Evolutionary conservation across 768 basidiomycete species (phyloP).

Genomic region (Naganishia antarctica): DNA sequence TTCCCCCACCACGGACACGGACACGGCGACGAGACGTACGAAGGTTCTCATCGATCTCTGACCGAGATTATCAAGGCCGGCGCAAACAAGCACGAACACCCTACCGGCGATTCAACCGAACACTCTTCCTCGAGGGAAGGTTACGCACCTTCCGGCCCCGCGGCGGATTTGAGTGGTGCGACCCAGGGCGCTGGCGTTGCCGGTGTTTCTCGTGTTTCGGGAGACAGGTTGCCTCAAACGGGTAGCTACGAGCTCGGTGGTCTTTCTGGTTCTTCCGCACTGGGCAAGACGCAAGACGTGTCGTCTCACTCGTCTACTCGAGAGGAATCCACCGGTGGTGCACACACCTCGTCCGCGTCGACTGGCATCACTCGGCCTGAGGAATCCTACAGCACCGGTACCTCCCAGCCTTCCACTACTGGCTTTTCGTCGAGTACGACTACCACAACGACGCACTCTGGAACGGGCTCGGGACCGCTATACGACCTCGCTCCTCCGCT

Average conservation of each 20-base stretch:
- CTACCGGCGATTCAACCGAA: not conserved
- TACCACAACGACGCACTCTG: not conserved
- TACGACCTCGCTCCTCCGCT: slow-evolving; percentile 20
- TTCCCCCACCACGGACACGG: not conserved
- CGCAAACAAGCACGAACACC: not conserved
- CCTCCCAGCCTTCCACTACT: not conserved
- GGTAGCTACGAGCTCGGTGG: too few relatives aligned
- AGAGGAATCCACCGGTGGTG: not conserved
- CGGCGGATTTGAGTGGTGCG: not conserved
- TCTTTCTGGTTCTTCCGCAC: too few relatives aligned
- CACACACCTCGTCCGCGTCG: not conserved
- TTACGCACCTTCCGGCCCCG: not conserved
- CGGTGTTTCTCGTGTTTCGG: too few relatives aligned
- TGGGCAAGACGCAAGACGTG: too few relatives aligned
- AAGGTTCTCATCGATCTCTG: not conserved
- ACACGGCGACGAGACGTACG: not conserved
- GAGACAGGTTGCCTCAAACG: too few relatives aligned
- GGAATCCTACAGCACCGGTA: not conserved
- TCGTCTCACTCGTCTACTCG: not conserved
- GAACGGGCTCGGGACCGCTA: not conserved
- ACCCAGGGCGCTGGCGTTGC: too few relatives aligned
- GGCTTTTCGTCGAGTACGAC: not conserved
- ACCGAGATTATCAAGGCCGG: not conserved
- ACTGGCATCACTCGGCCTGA: not conserved
- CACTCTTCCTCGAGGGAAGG: not conserved